phyloP scores from a whole-genome alignment of 2,329 filamentous ascomycete genomes.

The Penicillium decumbens region DNA sequence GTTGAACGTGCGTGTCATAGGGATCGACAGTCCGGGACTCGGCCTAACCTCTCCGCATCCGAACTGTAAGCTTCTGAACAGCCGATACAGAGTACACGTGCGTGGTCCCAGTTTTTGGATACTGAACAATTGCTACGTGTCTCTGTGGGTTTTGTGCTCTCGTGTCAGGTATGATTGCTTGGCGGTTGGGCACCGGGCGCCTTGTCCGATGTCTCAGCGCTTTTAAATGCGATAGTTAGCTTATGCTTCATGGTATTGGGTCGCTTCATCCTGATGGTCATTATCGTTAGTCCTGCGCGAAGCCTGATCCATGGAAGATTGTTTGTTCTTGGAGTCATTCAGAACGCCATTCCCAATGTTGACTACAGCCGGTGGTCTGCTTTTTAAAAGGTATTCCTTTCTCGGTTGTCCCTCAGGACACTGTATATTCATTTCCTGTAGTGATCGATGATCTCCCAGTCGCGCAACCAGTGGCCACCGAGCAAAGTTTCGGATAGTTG shows the following conservation, averaged over 20 bases:
- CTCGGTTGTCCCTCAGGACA: no score
- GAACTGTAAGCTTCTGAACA: slow-evolving; percentile 8
- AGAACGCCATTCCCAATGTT: no score
- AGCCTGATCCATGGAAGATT: neutral
- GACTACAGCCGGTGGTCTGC: no score
- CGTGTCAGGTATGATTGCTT: slow-evolving; percentile 1
- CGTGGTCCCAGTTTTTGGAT: slow-evolving; percentile 1
- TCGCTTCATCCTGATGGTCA: neutral
- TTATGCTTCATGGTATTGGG: slow-evolving; percentile 4
- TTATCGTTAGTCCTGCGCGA: neutral
- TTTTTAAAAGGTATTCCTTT: no score
- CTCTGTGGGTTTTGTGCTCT: slow-evolving; percentile 4
- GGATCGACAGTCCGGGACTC: slow-evolving; percentile 10
- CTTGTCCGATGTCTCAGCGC: neutral
- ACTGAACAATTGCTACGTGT: neutral
- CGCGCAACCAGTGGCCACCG: no score
- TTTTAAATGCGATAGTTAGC: neutral
- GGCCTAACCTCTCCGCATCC: slow-evolving; percentile 8
- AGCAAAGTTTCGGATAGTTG: no score
- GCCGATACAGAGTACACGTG: slow-evolving; percentile 1
- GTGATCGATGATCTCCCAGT: no score
- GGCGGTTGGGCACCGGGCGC: slow-evolving; percentile 4
- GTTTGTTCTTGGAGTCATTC: no score
- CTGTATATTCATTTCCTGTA: no score
- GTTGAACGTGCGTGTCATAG: slow-evolving; percentile 10